These are phyloP conservation scores for Verticillium dahliae DNA, from an alignment of 2,329 filamentous ascomycete genomes.

Conservation along the genomic window DNA sequence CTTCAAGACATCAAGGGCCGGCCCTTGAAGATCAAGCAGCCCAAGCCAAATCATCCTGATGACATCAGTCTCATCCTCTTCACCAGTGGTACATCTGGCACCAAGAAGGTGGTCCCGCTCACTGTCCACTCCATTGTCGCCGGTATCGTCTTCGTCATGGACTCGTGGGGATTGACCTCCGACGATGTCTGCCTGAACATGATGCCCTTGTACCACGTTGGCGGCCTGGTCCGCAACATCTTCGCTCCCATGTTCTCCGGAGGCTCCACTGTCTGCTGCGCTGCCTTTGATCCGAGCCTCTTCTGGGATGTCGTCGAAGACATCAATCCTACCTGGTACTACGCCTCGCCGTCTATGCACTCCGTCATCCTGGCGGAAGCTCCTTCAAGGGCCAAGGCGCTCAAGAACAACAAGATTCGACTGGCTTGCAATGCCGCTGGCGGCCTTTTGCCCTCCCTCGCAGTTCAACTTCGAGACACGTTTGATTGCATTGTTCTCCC, in stretches of 20 bases:
- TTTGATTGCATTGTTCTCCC: conserved; percentile 47
- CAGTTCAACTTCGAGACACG: conserved; percentile 37
- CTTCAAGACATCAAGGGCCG: conserved; percentile 14
- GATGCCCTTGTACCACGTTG: conserved; percentile 33
- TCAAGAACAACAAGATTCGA: conserved; percentile 36
- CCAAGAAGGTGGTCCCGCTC: conserved; percentile 52
- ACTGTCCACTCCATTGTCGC: conserved; percentile 41
- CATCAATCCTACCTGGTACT: conserved; percentile 47
- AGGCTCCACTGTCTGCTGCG: conserved; percentile 46
- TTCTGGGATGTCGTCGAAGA: conserved; percentile 49
- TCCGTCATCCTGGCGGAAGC: conserved; percentile 44
- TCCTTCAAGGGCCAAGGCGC: conserved; percentile 27
- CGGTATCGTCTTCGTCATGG: conserved; percentile 44
- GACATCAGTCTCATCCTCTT: conserved; percentile 47
- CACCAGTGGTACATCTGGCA: conserved; percentile 51
- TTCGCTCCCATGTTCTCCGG: conserved; percentile 48
- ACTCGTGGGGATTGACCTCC: conserved; percentile 42
- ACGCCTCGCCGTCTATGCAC: conserved; percentile 52
- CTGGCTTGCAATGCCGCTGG: conserved; percentile 52
- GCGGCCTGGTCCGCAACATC: conserved; percentile 47
- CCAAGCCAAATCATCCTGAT: conserved; percentile 31
- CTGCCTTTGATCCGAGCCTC: conserved; percentile 45
- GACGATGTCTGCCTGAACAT: conserved; percentile 49
- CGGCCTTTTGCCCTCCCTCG: conserved; percentile 43
- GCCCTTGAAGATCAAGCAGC: conserved; percentile 4